Base-by-base conservation (phyloP, 345 rosid species). In the Leavenworthia alabamica region DNA sequence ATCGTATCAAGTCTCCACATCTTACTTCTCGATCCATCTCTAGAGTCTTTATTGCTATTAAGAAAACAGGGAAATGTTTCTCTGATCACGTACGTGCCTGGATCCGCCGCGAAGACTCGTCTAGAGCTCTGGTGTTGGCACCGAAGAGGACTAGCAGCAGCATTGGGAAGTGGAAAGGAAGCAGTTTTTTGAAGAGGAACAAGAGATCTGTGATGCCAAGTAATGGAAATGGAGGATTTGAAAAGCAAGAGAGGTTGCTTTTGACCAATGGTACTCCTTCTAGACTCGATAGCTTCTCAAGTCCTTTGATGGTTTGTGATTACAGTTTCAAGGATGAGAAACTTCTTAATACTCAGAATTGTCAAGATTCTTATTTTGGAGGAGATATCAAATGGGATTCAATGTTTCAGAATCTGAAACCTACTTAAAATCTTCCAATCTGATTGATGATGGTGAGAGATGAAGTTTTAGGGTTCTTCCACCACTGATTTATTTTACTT, bases 351-450 rank as follows among this genome's bases (percentile, higher is more conserved):
- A 63, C 81, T 5, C 17, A 62, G 11, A 78, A 82, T 46, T 83
- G 87, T 79, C 23, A 68, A 50, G 56, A 50, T 60, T 17, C 48
- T 56, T 66, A 17, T 14, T 13, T 68, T 0, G 95, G 85, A 80
- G 87, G 85, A 80, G 87, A 83, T 33, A 81, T 85, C 75, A 86
- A 83, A 81, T 92, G 98, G 98, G 96, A 89, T 66, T 52, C 93
- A 2, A 82, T 92, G 98, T 89, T 92, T 67, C 96, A 89, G 77
- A 77, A 92, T 75, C 67, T 92, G 28, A 89, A 89, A 82, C 98
- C 98, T 51, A 92, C 92, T 37, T 89, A 78, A 82, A 62, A 12
- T 29, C 6, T 59, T 33, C 10, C 3, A 6, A 3, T 56, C 37
- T 14, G 46, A 59, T 50, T 62, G 28, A 71, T 62, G 28, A 71